Evolutionary conservation across 176 grass and related monocot genomes (phyloP), one percentile per base, ranked within the genome.

Genomic region (Aechmea fasciata): DNA sequence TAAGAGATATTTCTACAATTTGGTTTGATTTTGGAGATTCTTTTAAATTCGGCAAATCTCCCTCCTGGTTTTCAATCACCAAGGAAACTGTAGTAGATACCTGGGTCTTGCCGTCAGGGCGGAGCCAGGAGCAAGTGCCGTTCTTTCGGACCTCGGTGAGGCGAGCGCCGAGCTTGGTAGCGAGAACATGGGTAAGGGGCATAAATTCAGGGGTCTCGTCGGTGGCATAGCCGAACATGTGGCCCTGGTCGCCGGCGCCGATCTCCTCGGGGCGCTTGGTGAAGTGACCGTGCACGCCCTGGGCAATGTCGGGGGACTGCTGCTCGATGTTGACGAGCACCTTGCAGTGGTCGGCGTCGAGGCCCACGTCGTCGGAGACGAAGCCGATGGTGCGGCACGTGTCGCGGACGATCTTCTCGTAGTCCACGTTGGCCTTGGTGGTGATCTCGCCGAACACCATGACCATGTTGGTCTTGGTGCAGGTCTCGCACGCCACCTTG

Each of bases 401-500:
- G 87, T 95, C 91, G 8, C 91, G 91, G 11, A 95, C 91, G 2
- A 95, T 95, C 87, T 95, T 95, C 79, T 95, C 91, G 28, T 95
- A 95, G 79, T 95, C 84, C 0, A 95, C 75, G 8, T 78, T 77
- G 33, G 91, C 91, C 79, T 90, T 95, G 73, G 91, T 95, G 61
- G 91, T 95, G 78, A 95, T 95, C 78, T 95, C 91, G 1, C 90
- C 90, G 13, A 94, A 94, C 17, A 94, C 86, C 90, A 94, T 94
- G 13, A 94, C 90, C 90, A 95, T 95, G 81, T 95, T 95, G 28
- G 91, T 95, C 91, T 95, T 95, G 57, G 91, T 95, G 79, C 91
- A 95, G 0, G 91, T 87, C 84, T 95, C 91, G 68, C 91, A 95
- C 41, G 86, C 86, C 0, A 88, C 86, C 86, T 88, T 88, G 86